phyloP scores from a whole-genome alignment of 2,329 filamentous ascomycete species.

The Lasiodiplodia sp. region DNA sequence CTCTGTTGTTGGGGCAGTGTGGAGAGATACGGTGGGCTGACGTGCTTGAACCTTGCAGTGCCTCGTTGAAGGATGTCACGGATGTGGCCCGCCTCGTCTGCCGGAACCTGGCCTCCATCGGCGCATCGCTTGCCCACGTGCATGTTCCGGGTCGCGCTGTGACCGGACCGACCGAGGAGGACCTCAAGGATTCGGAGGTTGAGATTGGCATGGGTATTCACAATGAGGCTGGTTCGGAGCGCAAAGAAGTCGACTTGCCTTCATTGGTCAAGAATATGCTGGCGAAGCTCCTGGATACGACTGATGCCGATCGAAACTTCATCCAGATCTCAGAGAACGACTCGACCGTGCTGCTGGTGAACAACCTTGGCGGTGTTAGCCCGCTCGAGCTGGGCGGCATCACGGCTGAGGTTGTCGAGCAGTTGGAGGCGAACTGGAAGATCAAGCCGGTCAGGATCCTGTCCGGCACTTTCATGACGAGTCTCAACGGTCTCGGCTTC shows the following conservation, averaged over 20 bases:
- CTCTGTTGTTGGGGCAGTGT: not conserved
- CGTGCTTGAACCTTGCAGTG: conserved; percentile 38
- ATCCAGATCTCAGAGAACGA: conserved; percentile 67
- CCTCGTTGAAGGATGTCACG: conserved; percentile 72
- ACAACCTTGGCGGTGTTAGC: conserved; percentile 78
- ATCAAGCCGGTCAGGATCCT: conserved; percentile 69
- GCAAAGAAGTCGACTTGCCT: conserved; percentile 51
- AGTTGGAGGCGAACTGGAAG: conserved; percentile 64
- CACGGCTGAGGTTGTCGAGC: conserved; percentile 69
- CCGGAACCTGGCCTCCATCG: conserved; percentile 82
- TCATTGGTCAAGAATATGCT: conserved; percentile 66
- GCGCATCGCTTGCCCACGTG: conserved; percentile 87
- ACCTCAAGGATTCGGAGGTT: conserved; percentile 66
- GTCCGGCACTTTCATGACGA: conserved; percentile 74
- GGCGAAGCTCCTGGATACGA: conserved; percentile 61
- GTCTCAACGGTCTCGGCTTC: conserved; percentile 75
- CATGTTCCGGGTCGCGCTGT: conserved; percentile 81
- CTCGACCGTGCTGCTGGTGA: conserved; percentile 72
- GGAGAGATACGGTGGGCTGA: conserved; percentile 4
- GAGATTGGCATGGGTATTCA: conserved; percentile 80
- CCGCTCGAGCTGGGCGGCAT: conserved; percentile 76
- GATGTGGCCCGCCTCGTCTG: conserved; percentile 74
- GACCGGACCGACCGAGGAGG: conserved; percentile 61
- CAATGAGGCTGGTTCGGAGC: conserved; percentile 50
- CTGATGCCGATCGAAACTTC: conserved; percentile 75